A percentile compares a stretch with the other conserved stretches of the same genome.
phyloP scores from a whole-genome alignment of 1,284 basidiomycete species.

The Meira nashicola region DNA sequence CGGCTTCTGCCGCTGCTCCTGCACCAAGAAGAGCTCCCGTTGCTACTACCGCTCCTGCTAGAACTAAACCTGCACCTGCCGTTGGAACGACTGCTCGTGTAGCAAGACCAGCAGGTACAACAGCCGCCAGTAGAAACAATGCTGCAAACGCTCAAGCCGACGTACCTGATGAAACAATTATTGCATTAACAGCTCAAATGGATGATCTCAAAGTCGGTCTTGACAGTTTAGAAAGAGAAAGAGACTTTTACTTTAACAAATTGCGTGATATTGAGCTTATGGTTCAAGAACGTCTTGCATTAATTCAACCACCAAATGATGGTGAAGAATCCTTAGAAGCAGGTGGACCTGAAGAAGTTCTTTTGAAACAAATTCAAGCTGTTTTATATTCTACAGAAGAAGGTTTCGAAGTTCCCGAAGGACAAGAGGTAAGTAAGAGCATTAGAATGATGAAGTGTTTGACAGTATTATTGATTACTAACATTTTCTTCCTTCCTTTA shows the following conservation, averaged over 20 bases:
- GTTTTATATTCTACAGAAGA: constrained; percentile 87
- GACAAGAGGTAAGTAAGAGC: constrained; percentile 20
- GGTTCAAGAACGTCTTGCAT: constrained; percentile 57
- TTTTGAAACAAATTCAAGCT: constrained; percentile 78
- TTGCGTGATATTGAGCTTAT: constrained; percentile 80
- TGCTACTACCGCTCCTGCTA: constrained; percentile 5
- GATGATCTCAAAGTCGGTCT: constrained; percentile 76
- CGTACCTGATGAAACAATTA: constrained; percentile 55
- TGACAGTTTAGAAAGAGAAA: constrained; percentile 78
- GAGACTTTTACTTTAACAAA: constrained; percentile 98
- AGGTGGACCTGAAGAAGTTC: constrained; percentile 59
- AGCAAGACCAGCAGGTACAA: constrained; percentile 9
- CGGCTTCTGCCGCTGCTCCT: constrained; percentile 19
- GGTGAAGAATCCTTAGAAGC: constrained; percentile 56
- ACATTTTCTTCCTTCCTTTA: neutral
- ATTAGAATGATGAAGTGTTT: neutral
- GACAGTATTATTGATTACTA: neutral
- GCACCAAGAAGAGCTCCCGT: constrained; percentile 12
- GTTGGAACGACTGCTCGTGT: constrained; percentile 2
- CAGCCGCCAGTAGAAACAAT: constrained; percentile 44
- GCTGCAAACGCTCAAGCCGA: constrained; percentile 23
- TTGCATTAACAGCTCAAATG: constrained; percentile 69
- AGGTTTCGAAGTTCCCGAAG: constrained; percentile 51
- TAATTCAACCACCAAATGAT: constrained; percentile 24
- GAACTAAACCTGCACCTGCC: constrained; percentile 14